Percentiles rank a stretch among this genome's conserved stretches.
phyloP scores from a whole-genome alignment of 306 rosid species.

The Carpinus viminea region DNA sequence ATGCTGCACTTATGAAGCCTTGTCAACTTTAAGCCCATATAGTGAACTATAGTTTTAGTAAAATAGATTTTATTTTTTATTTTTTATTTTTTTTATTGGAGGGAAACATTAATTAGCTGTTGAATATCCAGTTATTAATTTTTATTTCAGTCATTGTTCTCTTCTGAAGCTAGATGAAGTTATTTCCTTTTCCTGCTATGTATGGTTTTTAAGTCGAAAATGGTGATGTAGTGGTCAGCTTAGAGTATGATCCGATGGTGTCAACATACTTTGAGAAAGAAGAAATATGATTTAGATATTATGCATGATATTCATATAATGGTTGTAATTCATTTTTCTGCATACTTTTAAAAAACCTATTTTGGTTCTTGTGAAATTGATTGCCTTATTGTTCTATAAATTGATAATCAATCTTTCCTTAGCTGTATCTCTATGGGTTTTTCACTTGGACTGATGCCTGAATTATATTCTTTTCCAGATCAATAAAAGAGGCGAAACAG shows the following conservation, averaged over 20 bases:
- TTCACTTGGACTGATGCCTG: slow-evolving; percentile 6
- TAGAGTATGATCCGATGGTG: background rate
- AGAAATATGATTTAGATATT: background rate
- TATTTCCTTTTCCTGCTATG: background rate
- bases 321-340: background rate
- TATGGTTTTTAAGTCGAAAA: background rate
- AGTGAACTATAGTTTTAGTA: background rate
- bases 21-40: background rate
- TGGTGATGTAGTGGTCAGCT: background rate
- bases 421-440: background rate
- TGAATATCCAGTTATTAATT: background rate
- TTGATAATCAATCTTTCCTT: background rate
- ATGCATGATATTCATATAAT: background rate
- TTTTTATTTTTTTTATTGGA: background rate
- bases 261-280: background rate
- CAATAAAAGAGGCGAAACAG: slow-evolving; percentile 81
- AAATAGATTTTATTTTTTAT: background rate
- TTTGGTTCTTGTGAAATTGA: background rate
- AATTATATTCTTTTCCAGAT: slow-evolving; percentile 47
- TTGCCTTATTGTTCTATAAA: slow-evolving; percentile 2
- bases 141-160: background rate
- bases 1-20: background rate
- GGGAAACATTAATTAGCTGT: background rate
- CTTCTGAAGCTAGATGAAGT: too few species aligned
- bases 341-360: background rate